Evolutionary conservation across 169 alveolate genomes (phyloP).

Genomic region (Plasmodium adleri): DNA sequence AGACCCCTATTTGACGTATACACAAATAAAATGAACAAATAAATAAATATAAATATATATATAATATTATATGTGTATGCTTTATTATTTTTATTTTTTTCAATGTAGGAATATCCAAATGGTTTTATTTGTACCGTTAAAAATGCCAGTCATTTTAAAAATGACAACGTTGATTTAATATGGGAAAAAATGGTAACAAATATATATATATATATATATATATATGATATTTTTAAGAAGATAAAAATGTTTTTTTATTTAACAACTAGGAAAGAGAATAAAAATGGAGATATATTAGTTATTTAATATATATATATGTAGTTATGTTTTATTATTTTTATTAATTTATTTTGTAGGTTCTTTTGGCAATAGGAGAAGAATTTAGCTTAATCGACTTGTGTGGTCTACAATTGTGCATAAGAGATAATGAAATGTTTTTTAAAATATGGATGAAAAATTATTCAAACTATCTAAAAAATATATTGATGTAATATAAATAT

Average conservation of each 20-base stretch:
- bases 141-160: constrained; percentile 25
- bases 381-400: constrained; percentile 46
- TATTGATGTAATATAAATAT: constrained; percentile 32
- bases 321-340: not conserved
- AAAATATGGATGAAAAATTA: constrained; percentile 75
- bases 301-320: too few species aligned
- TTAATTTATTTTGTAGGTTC: constrained; percentile 19
- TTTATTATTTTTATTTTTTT: not conserved
- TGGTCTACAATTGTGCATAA: constrained; percentile 71
- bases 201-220: not conserved
- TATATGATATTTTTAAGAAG: not conserved
- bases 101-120: constrained; percentile 62
- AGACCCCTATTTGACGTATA: constrained; percentile 60
- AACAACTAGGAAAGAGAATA: too few species aligned
- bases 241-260: not conserved
- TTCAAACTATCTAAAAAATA: constrained; percentile 47
- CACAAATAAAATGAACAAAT: not conserved
- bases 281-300: too few species aligned
- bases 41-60: not conserved
- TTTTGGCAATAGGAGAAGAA: constrained; percentile 70
- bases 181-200: constrained; percentile 75
- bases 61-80: not conserved
- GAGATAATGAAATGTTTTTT: constrained; percentile 69
- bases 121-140: constrained; percentile 67
- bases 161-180: constrained; percentile 51